phyloP scores from a whole-genome alignment of 1,284 basidiomycete genomes.

The Irpex sp. region DNA sequence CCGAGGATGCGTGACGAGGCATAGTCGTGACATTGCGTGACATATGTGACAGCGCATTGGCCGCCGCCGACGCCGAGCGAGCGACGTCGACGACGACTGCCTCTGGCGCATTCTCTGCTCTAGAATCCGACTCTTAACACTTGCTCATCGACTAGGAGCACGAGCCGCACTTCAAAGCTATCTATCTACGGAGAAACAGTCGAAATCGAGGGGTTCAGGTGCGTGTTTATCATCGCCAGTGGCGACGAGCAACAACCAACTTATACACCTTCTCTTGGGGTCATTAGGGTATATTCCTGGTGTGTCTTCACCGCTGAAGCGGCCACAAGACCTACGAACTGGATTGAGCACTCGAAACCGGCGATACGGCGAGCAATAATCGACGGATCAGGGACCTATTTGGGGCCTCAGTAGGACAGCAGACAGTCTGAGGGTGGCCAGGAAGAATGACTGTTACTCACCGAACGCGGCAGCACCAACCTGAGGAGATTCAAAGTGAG shows the following conservation, averaged over 20 bases:
- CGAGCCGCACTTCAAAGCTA: background rate
- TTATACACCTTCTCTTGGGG: background rate
- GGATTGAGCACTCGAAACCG: background rate
- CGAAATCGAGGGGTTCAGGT: background rate
- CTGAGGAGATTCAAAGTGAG: conserved; percentile 74
- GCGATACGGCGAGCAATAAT: background rate
- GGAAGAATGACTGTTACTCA: conserved; percentile 69
- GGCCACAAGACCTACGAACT: background rate
- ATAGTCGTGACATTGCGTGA: background rate
- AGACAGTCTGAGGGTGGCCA: background rate
- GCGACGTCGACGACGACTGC: background rate
- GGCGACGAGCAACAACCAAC: background rate
- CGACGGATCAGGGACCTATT: background rate
- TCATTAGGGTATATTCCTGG: background rate
- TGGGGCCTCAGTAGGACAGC: background rate
- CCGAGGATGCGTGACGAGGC: background rate
- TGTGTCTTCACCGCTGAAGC: background rate
- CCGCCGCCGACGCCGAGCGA: background rate
- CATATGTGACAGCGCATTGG: background rate
- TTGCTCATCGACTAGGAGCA: background rate
- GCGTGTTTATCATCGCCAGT: background rate
- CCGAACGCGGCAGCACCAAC: conserved; percentile 66
- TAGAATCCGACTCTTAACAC: background rate
- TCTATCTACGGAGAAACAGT: background rate
- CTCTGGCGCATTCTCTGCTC: background rate